Evolutionary conservation across 2,329 filamentous ascomycete species (phyloP).

Genomic region (Dactylellina leptospora): DNA sequence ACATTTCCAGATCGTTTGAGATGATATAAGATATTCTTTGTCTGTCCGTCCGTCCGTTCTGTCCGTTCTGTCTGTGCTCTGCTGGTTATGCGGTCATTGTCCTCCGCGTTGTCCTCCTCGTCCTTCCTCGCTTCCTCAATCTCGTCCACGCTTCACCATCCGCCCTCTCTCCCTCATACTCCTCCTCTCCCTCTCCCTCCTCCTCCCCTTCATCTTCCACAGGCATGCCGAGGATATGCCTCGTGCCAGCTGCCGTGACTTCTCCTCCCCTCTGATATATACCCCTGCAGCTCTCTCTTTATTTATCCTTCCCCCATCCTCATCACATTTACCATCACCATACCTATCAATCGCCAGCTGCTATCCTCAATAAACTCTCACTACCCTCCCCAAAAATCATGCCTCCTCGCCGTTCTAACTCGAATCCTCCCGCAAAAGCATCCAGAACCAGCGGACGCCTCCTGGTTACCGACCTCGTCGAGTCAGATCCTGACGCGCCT

Average conservation of each 20-base stretch:
- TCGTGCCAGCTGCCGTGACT: neutral
- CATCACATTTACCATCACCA: neutral
- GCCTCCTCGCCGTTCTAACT: conserved; percentile 31
- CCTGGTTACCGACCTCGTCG: conserved; percentile 49
- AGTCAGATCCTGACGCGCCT: conserved; percentile 49
- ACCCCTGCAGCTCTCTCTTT: neutral
- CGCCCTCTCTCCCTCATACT: neutral
- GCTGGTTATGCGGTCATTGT: too few species aligned
- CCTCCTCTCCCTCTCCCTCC: neutral
- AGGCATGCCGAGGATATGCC: conserved; percentile 14
- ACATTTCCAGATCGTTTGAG: too few species aligned
- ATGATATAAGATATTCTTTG: too few species aligned
- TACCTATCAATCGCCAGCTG: neutral
- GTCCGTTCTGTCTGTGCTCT: neutral
- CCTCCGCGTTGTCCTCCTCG: neutral
- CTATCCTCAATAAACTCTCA: too few species aligned
- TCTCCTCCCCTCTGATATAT: neutral
- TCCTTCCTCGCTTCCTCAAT: neutral
- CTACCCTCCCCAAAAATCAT: too few species aligned
- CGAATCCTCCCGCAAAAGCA: conserved; percentile 17
- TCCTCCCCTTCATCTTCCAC: neutral
- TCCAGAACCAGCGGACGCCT: conserved; percentile 38
- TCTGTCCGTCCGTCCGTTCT: conserved; percentile 2
- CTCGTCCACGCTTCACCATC: neutral
- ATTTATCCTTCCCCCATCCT: neutral